phyloP scores from a whole-genome alignment of 345 rosid genomes.

The Eucalyptus victrix region DNA sequence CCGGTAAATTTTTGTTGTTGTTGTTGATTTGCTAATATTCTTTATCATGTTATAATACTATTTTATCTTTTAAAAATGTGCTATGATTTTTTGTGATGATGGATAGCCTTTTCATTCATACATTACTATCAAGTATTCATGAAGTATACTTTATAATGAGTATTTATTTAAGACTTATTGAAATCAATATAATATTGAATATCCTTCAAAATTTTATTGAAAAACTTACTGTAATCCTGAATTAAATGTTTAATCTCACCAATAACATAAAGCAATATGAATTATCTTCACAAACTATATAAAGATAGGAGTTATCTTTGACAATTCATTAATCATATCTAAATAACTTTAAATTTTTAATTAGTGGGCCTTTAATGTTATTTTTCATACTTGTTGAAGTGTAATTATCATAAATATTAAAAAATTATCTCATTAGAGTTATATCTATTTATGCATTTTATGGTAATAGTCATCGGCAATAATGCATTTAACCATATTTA shows the following conservation, averaged over 20 bases:
- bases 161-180: neutral
- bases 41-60: neutral
- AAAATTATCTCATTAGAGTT: neutral
- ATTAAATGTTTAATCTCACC: neutral
- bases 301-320: neutral
- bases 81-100: neutral
- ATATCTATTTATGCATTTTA: neutral
- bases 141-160: neutral
- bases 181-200: neutral
- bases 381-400: neutral
- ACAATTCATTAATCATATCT: neutral
- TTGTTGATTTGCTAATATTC: neutral
- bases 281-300: neutral
- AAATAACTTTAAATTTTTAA: neutral
- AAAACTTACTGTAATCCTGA: neutral
- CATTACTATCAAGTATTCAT: neutral
- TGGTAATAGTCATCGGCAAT: neutral
- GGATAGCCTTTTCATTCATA: neutral
- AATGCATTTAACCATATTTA: neutral
- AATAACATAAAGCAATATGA: neutral
- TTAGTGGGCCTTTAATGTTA: neutral
- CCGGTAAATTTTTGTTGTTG: neutral
- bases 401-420: neutral
- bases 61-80: neutral
- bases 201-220: neutral